Percentiles rank a stretch among this genome's conserved stretches.
phyloP scores from a whole-genome alignment of 768 basidiomycete species.

The Russula dissimulans region DNA sequence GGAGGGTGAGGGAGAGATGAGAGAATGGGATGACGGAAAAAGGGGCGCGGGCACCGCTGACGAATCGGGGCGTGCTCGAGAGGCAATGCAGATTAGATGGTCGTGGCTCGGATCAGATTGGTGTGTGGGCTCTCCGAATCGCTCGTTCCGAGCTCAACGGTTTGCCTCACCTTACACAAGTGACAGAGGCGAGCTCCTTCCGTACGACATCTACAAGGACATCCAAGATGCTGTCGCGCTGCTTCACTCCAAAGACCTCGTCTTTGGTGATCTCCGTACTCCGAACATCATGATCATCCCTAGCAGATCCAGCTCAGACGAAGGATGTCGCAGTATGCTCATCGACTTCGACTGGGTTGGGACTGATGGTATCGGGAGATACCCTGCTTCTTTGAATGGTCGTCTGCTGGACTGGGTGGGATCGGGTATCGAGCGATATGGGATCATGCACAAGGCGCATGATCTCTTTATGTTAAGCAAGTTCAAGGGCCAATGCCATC shows the following conservation, averaged over 20 bases:
- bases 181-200: background rate
- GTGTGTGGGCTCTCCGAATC: too few species aligned
- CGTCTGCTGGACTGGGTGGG: background rate
- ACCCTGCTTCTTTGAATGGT: background rate
- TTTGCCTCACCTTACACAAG: too few species aligned
- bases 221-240: background rate
- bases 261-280: background rate
- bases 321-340: background rate
- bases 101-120: too few species aligned
- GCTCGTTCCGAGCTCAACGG: too few species aligned
- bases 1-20: too few species aligned
- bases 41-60: too few species aligned
- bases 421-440: background rate
- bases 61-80: too few species aligned
- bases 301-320: background rate
- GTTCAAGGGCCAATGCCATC: background rate
- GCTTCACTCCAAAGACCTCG: background rate
- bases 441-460: background rate
- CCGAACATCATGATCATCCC: background rate
- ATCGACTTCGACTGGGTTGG: background rate
- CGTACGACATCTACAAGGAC: background rate
- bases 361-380: background rate
- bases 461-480: background rate
- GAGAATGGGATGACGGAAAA: too few species aligned
- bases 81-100: too few species aligned